Evolutionary conservation across 768 basidiomycete genomes (phyloP).

Genomic region (Megacollybia marginata): DNA sequence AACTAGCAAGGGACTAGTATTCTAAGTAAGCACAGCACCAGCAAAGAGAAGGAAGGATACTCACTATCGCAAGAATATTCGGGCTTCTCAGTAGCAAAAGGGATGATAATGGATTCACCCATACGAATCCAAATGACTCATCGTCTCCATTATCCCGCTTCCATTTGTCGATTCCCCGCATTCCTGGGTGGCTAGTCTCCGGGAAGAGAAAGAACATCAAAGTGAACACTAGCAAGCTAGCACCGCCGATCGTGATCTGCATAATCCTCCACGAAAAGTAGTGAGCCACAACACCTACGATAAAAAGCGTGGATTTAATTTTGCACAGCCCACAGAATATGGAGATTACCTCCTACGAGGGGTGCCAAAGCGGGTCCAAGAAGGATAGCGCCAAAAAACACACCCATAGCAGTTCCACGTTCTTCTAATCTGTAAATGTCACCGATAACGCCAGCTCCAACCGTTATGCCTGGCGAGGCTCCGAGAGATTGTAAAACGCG

Average conservation of each 20-base stretch:
- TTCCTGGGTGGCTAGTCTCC: conserved; percentile 59
- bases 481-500: conserved; percentile 64
- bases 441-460: conserved; percentile 53
- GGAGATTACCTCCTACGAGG: conserved; percentile 13
- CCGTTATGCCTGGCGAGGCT: conserved; percentile 45
- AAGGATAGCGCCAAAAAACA: conserved; percentile 45
- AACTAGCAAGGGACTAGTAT: not conserved
- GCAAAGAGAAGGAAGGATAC: conserved; percentile 13
- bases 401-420: conserved; percentile 50
- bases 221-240: conserved; percentile 31
- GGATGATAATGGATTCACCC: conserved; percentile 53
- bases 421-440: conserved; percentile 65
- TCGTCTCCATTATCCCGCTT: not conserved
- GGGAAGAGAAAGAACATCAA: conserved; percentile 43
- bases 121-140: conserved; percentile 22
- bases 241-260: conserved; percentile 37
- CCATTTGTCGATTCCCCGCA: conserved; percentile 45
- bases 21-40: not conserved
- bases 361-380: conserved; percentile 60
- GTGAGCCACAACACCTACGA: conserved; percentile 39
- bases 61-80: conserved; percentile 46
- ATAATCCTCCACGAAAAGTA: conserved; percentile 63
- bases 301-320: too few species aligned
- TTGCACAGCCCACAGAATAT: too few species aligned
- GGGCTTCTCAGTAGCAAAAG: conserved; percentile 50